These are phyloP conservation scores for Drosera capensis DNA, from an alignment of 148 eudicot genomes.

Conservation along the genomic window DNA sequence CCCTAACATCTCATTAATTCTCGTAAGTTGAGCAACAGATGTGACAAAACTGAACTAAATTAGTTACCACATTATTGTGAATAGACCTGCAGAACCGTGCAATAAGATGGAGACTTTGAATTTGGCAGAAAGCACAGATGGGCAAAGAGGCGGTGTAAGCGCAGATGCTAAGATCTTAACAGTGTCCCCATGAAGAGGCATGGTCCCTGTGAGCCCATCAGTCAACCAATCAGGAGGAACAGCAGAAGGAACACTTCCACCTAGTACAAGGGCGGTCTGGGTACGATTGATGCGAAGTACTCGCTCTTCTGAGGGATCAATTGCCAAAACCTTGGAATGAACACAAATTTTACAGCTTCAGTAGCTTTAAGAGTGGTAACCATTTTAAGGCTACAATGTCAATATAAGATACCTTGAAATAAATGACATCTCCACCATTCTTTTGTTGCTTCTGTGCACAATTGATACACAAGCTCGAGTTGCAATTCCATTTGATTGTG, in stretches of 20 bases:
- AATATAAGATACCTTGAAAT: slow-evolving; percentile 55
- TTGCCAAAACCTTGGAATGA: slow-evolving; percentile 63
- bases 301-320: slow-evolving; percentile 69
- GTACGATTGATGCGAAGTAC: slow-evolving; percentile 50
- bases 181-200: slow-evolving; percentile 47
- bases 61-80: slow-evolving; percentile 1
- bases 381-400: slow-evolving; percentile 5
- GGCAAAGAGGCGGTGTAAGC: slow-evolving; percentile 63
- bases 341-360: slow-evolving; percentile 10
- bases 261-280: slow-evolving; percentile 91
- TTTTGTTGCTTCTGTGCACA: slow-evolving; percentile 41
- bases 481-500: slow-evolving; percentile 72
- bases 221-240: slow-evolving; percentile 62
- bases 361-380: background rate
- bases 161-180: slow-evolving; percentile 54
- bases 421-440: slow-evolving; percentile 30
- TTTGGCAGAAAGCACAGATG: slow-evolving; percentile 68
- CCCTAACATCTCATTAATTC: too few relatives aligned
- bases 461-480: slow-evolving; percentile 52
- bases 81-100: slow-evolving; percentile 69
- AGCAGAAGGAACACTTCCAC: slow-evolving; percentile 68
- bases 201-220: slow-evolving; percentile 17
- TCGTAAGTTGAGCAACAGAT: background rate
- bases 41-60: background rate
- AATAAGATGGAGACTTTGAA: slow-evolving; percentile 66